A percentile compares a stretch with the other conserved stretches of the same genome.
Evolutionary conservation across 208 protist species (phyloP).

Genomic region (Leishmania aethiopica): DNA sequence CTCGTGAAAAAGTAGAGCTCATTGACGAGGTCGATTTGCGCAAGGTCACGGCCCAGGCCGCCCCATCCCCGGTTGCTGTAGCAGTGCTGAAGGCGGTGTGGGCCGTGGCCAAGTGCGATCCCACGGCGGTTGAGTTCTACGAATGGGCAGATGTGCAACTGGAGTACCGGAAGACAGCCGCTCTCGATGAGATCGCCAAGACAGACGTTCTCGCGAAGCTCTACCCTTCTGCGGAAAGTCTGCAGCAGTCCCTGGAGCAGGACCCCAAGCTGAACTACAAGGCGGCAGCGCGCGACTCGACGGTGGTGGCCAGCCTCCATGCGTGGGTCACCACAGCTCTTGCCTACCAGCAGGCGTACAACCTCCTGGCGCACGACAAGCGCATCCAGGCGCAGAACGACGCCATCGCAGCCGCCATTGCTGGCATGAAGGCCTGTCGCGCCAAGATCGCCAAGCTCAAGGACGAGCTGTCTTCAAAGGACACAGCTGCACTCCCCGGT

Average conservation of each 20-base stretch:
- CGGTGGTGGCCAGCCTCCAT: constrained; percentile 49
- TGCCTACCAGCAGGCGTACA: constrained; percentile 72
- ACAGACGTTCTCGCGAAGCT: constrained; percentile 49
- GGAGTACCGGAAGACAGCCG: constrained; percentile 50
- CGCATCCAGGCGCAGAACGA: constrained; percentile 69
- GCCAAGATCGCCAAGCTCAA: constrained; percentile 68
- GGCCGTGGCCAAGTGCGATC: constrained; percentile 54
- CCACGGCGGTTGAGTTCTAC: constrained; percentile 61
- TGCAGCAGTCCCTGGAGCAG: constrained; percentile 32
- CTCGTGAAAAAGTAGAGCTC: constrained; percentile 29
- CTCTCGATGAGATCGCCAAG: constrained; percentile 39
- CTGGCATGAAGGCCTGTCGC: constrained; percentile 63
- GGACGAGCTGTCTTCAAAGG: constrained; percentile 52
- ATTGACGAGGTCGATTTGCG: constrained; percentile 61
- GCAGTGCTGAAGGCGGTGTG: constrained; percentile 61
- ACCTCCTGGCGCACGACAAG: constrained; percentile 49
- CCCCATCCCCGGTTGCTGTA: constrained; percentile 59
- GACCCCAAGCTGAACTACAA: constrained; percentile 44
- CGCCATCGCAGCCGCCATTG: constrained; percentile 53
- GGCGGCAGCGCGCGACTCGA: constrained; percentile 44
- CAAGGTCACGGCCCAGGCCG: constrained; percentile 52
- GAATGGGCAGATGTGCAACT: constrained; percentile 67
- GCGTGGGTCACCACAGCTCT: constrained; percentile 61
- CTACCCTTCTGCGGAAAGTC: constrained; percentile 41
- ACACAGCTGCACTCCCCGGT: constrained; percentile 17